Percentiles rank a stretch among this genome's conserved stretches.
Conservation (phyloP, 352 stramenopile species). For the Pythium folliculosum region DNA sequence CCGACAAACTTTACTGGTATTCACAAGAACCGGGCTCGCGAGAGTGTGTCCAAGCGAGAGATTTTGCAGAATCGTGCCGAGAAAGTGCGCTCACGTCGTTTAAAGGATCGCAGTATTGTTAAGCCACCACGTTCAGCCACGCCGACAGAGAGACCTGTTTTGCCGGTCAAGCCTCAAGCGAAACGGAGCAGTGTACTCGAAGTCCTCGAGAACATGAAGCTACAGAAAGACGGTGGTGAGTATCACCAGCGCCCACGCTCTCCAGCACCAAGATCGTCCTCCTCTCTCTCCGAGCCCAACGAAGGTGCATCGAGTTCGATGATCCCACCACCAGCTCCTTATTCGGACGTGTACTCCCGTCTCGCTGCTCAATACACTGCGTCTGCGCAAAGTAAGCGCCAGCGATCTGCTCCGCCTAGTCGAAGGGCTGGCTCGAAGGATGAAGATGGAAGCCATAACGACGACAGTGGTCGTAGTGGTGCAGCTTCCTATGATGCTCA, state of each 20-base stretch:
- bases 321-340: slow-evolving; percentile 55
- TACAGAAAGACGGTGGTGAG: slow-evolving; percentile 57
- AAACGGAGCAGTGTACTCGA: slow-evolving; percentile 76
- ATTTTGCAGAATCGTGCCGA: slow-evolving; percentile 75
- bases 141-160: slow-evolving; percentile 55
- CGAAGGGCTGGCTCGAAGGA: slow-evolving; percentile 43
- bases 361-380: slow-evolving; percentile 82
- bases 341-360: slow-evolving; percentile 78
- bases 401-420: slow-evolving; percentile 36
- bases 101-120: slow-evolving; percentile 63
- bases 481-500: slow-evolving; percentile 11
- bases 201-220: slow-evolving; percentile 83
- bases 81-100: slow-evolving; percentile 66
- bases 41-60: slow-evolving; percentile 82
- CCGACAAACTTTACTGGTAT: slow-evolving; percentile 89
- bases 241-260: slow-evolving; percentile 54
- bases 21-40: slow-evolving; percentile 82
- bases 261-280: slow-evolving; percentile 24
- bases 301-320: slow-evolving; percentile 19
- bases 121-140: slow-evolving; percentile 53
- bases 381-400: slow-evolving; percentile 80
- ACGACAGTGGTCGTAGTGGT: slow-evolving; percentile 24
- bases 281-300: slow-evolving; percentile 34
- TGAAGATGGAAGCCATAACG: slow-evolving; percentile 34
- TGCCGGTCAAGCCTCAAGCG: slow-evolving; percentile 52